Base-by-base conservation (phyloP, 1,139 yeast species). In the Candida tropicalis region DNA sequence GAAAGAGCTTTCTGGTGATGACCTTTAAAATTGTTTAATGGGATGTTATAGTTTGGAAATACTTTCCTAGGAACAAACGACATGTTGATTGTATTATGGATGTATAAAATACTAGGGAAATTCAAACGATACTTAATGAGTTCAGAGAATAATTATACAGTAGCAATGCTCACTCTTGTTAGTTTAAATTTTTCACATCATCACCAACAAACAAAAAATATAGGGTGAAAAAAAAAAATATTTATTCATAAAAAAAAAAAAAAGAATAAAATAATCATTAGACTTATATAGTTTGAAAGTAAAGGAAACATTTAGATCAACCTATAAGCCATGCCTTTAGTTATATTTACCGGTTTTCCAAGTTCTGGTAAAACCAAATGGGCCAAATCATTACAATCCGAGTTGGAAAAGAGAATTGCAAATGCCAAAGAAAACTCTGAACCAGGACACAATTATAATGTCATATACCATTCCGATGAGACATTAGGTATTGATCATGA, bases 1-100 rank as follows among this genome's bases (percentile, higher is more conserved):
- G 82, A 78, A 28, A 93, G 68, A 0, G 97, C 97, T 47, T 82
- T 84, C 50, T 82, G 81, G 58, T 93, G 98, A 59, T 91, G 97
- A 11, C 97, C 97, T 55, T 89, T 89, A 66, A 90, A 89, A 62
- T 87, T 91, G 4, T 96, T 81, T 27, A 84, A 63, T 0, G 83
- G 75, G 12, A 90, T 77, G 44, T 81, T 80, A 58, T 84, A 87
- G 25, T 76, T 72, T 1, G 97, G 97, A 52, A 87, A 81, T 13
- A 62, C 48, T 39, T 60, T 52, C 38, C 81, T 59, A 18, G 79
- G 83, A 56, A 58, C 58, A 52, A 81, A 60, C 40, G 40, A 20
- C 40, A 37, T 37, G 3, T 6, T 34, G 23, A 12, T 28, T 4
- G 23, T 20, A 20, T 20, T 6, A 4, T 6, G 23, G 4, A 20